A percentile compares a stretch with the other conserved stretches of the same genome.
phyloP scores from a whole-genome alignment of 179 eudicot species.

The Carnegiea gigantea region DNA sequence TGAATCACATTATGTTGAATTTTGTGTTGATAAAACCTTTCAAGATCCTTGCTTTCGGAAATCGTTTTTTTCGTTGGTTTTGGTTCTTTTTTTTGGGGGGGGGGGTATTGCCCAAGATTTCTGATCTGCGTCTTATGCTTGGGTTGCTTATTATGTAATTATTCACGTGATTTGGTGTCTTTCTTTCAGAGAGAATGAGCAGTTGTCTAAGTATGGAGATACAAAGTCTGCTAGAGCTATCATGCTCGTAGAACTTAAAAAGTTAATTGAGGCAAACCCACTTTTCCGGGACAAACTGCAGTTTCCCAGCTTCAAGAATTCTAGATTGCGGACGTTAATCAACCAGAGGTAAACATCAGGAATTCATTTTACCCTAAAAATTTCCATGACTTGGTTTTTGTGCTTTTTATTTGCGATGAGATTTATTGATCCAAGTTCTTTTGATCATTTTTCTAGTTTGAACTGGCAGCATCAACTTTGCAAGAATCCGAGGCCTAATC shows the following conservation, averaged over 20 bases:
- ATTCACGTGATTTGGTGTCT: conserved; percentile 6
- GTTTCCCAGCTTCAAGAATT: conserved; percentile 54
- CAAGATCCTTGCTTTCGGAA: background rate
- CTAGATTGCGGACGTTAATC: conserved; percentile 55
- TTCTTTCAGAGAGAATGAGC: conserved; percentile 54
- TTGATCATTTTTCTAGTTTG: conserved; percentile 27
- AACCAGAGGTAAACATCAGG: conserved; percentile 50
- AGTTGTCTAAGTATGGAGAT: conserved; percentile 64
- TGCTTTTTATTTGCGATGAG: background rate
- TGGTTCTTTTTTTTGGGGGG: background rate
- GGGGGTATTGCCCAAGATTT: no score
- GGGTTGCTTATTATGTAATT: background rate
- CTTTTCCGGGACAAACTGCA: conserved; percentile 66
- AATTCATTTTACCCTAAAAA: background rate
- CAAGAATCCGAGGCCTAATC: conserved; percentile 40
- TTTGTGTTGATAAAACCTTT: background rate
- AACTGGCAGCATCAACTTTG: conserved; percentile 47
- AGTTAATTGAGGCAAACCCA: conserved; percentile 70
- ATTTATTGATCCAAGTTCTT: background rate
- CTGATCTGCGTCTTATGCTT: background rate
- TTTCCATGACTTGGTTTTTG: background rate
- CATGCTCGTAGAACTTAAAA: conserved; percentile 65
- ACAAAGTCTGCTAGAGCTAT: conserved; percentile 68
- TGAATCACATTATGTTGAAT: background rate
- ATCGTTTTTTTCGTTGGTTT: background rate